Base-by-base conservation (phyloP, 1,139 yeast species). In the Kodamaea sp. region DNA sequence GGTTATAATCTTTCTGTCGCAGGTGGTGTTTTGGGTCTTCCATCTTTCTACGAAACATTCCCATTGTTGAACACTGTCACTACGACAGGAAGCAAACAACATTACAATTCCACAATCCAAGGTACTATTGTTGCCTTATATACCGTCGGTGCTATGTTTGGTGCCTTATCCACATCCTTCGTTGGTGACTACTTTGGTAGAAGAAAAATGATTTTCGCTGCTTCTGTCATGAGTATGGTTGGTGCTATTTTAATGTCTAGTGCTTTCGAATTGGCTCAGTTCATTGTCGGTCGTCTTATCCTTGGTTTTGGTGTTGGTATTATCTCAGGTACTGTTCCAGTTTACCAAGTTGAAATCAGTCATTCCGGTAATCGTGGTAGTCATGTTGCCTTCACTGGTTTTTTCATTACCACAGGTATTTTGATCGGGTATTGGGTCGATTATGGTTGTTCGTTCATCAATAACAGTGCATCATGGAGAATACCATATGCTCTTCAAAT, bases 361-460 rank as follows among this genome's bases (percentile, higher is more conserved):
- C 92, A 92, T 5, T 79, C 82, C 26, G 70, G 72, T 29, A 79
- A 84, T 46, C 72, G 94, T 54, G 94, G 94, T 47, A 77, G 87
- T 3, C 63, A 84, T 44, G 87, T 84, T 37, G 83, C 84, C 89
- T 75, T 81, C 66, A 84, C 92, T 92, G 94, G 85, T 63, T 74
- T 82, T 59, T 84, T 84, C 75, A 84, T 92, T 7, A 92, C 94
- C 5, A 78, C 81, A 45, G 94, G 94, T 53, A 84, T 84, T 52
- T 81, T 83, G 78, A 66, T 84, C 49, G 92, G 92, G 34, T 83
- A 82, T 57, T 79, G 81, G 37, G 73, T 83, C 38, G 74, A 79
- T 24, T 65, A 84, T 40, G 85, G 84, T 0, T 82, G 64, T 45
- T 64, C 58, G 41, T 39, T 55, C 28, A 59, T 64, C 11, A 57